Evolutionary conservation across 495 filamentous ascomycete genomes (phyloP).

Genomic region (Xylaria flabelliformis): DNA sequence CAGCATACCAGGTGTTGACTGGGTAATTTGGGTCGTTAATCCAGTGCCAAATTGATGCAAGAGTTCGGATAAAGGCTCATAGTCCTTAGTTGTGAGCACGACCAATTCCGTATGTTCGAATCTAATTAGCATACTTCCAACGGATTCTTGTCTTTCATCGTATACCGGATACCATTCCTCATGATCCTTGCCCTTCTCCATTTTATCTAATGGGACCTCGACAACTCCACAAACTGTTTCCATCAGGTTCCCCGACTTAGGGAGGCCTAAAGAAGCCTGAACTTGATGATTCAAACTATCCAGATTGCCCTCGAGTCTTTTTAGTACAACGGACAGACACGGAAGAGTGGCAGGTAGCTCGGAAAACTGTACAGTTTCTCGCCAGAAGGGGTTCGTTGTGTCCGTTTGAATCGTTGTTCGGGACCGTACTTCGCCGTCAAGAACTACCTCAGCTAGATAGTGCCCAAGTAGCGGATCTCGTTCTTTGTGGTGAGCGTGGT

Average conservation of each 20-base stretch:
- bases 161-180: conserved; percentile 92
- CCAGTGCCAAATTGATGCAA: conserved; percentile 84
- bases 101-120: conserved; percentile 85
- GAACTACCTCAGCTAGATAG: conserved; percentile 89
- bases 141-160: conserved; percentile 69
- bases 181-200: conserved; percentile 76
- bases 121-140: conserved; percentile 89
- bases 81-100: conserved; percentile 85
- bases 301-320: conserved; percentile 62
- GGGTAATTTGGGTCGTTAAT: conserved; percentile 83
- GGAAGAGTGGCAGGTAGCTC: conserved; percentile 84
- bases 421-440: conserved; percentile 88
- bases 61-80: conserved; percentile 81
- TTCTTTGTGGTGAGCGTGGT: conserved; percentile 46
- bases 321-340: conserved; percentile 81
- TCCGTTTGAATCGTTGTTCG: conserved; percentile 83
- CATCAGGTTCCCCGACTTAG: conserved; percentile 43
- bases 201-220: conserved; percentile 82
- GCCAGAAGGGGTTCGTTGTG: conserved; percentile 89
- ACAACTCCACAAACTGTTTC: conserved; percentile 71
- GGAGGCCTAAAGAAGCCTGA: conserved; percentile 51
- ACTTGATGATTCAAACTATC: conserved; percentile 53
- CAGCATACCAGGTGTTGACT: conserved; percentile 76
- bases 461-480: conserved; percentile 54
- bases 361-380: conserved; percentile 86